Conservation (phyloP, 768 basidiomycete species). For the Leccinum boreale region DNA sequence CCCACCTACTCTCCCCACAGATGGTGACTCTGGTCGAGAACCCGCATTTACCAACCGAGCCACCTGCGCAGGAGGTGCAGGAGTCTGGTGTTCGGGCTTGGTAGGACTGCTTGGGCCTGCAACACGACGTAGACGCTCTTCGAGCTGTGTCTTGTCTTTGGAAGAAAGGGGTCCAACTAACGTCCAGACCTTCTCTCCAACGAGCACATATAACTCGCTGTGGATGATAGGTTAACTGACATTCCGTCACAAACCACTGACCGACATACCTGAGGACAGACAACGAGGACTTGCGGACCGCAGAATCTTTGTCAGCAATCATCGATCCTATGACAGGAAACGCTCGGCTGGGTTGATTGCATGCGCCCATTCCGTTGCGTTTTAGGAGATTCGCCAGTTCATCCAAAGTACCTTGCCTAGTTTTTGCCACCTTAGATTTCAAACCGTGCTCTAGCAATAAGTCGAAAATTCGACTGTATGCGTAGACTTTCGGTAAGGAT, state of each 20-base stretch:
- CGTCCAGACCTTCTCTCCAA: constrained; percentile 85
- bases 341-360: constrained; percentile 72
- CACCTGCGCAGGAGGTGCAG: constrained; percentile 45
- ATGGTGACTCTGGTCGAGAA: constrained; percentile 51
- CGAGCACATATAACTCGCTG: constrained; percentile 78
- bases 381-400: constrained; percentile 76
- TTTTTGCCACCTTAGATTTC: constrained; percentile 88
- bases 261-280: constrained; percentile 69
- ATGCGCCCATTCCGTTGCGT: constrained; percentile 77
- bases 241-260: neutral
- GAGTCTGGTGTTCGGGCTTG: constrained; percentile 38
- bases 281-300: constrained; percentile 85
- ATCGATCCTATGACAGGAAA: constrained; percentile 73
- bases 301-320: constrained; percentile 87
- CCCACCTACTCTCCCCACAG: constrained; percentile 39
- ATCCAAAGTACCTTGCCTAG: constrained; percentile 82
- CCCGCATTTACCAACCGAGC: constrained; percentile 47
- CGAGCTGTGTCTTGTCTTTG: constrained; percentile 90
- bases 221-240: constrained; percentile 11
- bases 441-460: constrained; percentile 85
- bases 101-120: constrained; percentile 55
- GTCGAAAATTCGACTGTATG: constrained; percentile 90
- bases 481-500: constrained; percentile 82
- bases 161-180: constrained; percentile 70
- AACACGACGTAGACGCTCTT: constrained; percentile 84